A percentile compares a stretch with the other conserved stretches of the same genome.
Conservation (phyloP, 106 monocot genomes). For the Dendrobium chrysotoxum region DNA sequence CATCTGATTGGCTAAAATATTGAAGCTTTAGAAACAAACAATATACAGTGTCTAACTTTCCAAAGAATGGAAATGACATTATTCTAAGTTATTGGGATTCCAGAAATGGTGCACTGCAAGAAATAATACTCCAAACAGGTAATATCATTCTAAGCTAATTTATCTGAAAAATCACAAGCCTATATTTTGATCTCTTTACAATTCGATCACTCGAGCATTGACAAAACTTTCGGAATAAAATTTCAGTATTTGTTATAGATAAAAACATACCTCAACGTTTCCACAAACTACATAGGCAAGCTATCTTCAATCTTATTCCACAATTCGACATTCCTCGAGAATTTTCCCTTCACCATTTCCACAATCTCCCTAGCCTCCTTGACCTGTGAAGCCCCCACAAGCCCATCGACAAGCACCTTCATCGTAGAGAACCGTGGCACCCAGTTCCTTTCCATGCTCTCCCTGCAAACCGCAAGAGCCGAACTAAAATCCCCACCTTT, state of each 20-base stretch:
- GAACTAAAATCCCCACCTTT: slow-evolving; percentile 30
- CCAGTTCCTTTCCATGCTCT: slow-evolving; percentile 55
- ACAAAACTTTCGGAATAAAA: neutral
- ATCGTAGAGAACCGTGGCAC: slow-evolving; percentile 36
- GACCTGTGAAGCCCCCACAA: slow-evolving; percentile 14
- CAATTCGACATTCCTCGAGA: slow-evolving; percentile 13
- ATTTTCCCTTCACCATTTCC: slow-evolving; percentile 30
- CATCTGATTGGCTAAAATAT: too few relatives aligned
- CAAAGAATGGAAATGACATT: too few relatives aligned
- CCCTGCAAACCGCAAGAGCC: slow-evolving; percentile 30
- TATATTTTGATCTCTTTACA: neutral
- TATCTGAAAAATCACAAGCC: neutral
- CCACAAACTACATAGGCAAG: slow-evolving; percentile 8
- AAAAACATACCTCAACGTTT: neutral
- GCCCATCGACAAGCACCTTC: slow-evolving; percentile 34
- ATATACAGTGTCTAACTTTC: too few relatives aligned
- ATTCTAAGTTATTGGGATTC: too few relatives aligned
- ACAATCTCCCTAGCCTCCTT: slow-evolving; percentile 33
- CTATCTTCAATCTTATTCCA: slow-evolving; percentile 39
- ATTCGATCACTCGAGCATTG: neutral
- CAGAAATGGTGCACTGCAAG: neutral
- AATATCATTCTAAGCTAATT: neutral
- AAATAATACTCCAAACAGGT: neutral
- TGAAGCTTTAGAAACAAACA: too few relatives aligned
- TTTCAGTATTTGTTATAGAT: neutral